Percentiles rank a stretch among this genome's conserved stretches.
phyloP scores from a whole-genome alignment of 176 grass and related monocot genomes.

The Aegilops umbellulata region DNA sequence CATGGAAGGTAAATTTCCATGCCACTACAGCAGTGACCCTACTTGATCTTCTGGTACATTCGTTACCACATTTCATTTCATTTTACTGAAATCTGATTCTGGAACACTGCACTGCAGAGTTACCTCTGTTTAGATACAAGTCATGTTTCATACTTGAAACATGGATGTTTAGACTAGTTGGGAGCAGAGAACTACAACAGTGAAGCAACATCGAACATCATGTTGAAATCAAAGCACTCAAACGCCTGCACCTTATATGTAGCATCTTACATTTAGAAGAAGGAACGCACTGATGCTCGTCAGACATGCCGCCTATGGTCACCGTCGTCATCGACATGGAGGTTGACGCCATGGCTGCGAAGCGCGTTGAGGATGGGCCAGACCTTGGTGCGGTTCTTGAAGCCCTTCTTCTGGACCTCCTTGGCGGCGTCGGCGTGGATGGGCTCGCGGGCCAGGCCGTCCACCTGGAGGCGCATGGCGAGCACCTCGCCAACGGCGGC shows the following conservation, averaged over 20 bases:
- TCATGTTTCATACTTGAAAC: background rate
- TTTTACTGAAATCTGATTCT: background rate
- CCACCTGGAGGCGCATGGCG: constrained; percentile 80
- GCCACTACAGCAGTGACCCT: background rate
- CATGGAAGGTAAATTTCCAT: background rate
- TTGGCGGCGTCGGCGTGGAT: constrained; percentile 64
- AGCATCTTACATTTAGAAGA: background rate
- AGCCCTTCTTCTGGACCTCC: constrained; percentile 87
- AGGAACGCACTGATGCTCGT: background rate
- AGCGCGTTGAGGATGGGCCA: constrained; percentile 78
- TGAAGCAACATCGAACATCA: background rate
- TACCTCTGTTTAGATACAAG: background rate
- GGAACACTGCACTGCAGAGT: background rate
- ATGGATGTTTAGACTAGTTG: background rate
- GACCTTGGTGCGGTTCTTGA: constrained; percentile 84
- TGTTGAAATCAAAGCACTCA: background rate
- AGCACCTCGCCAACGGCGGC: constrained; percentile 76
- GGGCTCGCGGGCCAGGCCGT: constrained; percentile 66
- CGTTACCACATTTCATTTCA: background rate
- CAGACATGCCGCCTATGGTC: constrained; percentile 40
- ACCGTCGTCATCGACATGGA: constrained; percentile 43
- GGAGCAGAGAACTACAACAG: background rate
- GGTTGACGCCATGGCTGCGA: constrained; percentile 55
- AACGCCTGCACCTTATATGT: too few relatives aligned
- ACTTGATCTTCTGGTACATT: background rate